Conservation (phyloP, 352 stramenopile genomes). For the Pythium dissotocum region DNA sequence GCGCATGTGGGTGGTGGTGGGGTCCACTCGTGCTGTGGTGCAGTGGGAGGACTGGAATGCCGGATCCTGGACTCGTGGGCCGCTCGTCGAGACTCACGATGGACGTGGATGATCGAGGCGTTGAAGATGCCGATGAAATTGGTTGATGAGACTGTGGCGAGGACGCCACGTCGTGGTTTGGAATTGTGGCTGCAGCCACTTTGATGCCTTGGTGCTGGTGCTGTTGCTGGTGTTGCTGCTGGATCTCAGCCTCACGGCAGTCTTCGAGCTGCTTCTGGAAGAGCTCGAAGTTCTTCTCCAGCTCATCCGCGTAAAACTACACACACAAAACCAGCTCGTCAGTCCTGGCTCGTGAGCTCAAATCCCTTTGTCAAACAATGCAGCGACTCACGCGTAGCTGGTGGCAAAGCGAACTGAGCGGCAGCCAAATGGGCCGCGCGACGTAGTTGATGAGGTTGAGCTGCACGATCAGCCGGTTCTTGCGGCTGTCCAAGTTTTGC, state of each 20-base stretch:
- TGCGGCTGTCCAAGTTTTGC: conserved; percentile 54
- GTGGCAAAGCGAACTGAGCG: conserved; percentile 57
- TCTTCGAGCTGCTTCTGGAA: conserved; percentile 49
- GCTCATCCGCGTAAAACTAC: conserved; percentile 65
- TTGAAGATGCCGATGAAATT: not conserved
- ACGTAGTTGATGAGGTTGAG: conserved; percentile 82
- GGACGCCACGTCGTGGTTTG: not conserved
- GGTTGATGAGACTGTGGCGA: not conserved
- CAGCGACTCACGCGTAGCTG: conserved; percentile 47
- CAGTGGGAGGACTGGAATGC: not conserved
- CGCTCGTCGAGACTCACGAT: not conserved
- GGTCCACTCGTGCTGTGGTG: not conserved
- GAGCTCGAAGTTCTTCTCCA: conserved; percentile 68
- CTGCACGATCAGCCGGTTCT: conserved; percentile 60
- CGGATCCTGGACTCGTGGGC: not conserved
- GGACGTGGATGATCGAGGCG: not conserved
- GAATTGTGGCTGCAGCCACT: not conserved
- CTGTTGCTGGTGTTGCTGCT: not conserved
- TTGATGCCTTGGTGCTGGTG: not conserved
- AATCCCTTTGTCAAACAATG: not conserved
- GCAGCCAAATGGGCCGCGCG: conserved; percentile 68
- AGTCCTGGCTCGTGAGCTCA: not conserved
- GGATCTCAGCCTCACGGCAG: conserved; percentile 14
- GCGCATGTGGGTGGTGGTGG: not conserved
- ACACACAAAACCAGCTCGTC: conserved; percentile 4